phyloP scores from a whole-genome alignment of 2,329 filamentous ascomycete species.

The Stromatinia cepivora region DNA sequence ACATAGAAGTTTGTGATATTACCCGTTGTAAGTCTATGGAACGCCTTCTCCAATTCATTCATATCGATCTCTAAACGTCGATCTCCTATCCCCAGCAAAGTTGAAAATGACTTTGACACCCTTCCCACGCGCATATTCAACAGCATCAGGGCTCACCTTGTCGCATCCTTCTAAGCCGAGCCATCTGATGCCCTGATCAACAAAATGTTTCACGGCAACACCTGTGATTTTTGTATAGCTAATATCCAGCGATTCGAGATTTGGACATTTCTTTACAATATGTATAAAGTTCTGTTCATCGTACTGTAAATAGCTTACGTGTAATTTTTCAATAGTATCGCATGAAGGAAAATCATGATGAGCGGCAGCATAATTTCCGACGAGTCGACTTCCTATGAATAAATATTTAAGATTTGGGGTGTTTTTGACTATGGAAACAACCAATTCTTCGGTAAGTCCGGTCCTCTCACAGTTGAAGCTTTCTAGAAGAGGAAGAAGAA shows the following conservation, averaged over 20 bases:
- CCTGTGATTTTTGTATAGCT: slow-evolving; percentile 39
- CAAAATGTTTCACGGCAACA: slow-evolving; percentile 40
- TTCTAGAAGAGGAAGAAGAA: slow-evolving; percentile 35
- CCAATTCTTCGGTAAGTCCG: slow-evolving; percentile 30
- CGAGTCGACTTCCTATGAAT: slow-evolving; percentile 30
- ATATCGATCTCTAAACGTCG: background rate
- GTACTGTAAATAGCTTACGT: slow-evolving; percentile 25
- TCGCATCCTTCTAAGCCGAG: slow-evolving; percentile 37
- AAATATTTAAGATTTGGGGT: slow-evolving; percentile 34
- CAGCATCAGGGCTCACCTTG: slow-evolving; percentile 37
- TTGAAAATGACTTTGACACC: slow-evolving; percentile 35
- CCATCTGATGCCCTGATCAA: slow-evolving; percentile 35
- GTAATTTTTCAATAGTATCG: slow-evolving; percentile 34
- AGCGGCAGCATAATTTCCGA: slow-evolving; percentile 16
- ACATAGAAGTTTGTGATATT: background rate
- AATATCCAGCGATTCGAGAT: slow-evolving; percentile 36
- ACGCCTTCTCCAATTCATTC: background rate
- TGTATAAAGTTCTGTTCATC: slow-evolving; percentile 30
- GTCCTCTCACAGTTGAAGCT: slow-evolving; percentile 34
- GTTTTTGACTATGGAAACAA: slow-evolving; percentile 25
- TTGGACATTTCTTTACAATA: slow-evolving; percentile 34
- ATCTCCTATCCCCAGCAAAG: slow-evolving; percentile 1
- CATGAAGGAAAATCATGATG: slow-evolving; percentile 31
- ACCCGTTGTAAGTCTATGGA: background rate
- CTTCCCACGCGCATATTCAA: slow-evolving; percentile 39